phyloP scores from a whole-genome alignment of 306 rosid genomes.

The Chamaecrista fasciculata region DNA sequence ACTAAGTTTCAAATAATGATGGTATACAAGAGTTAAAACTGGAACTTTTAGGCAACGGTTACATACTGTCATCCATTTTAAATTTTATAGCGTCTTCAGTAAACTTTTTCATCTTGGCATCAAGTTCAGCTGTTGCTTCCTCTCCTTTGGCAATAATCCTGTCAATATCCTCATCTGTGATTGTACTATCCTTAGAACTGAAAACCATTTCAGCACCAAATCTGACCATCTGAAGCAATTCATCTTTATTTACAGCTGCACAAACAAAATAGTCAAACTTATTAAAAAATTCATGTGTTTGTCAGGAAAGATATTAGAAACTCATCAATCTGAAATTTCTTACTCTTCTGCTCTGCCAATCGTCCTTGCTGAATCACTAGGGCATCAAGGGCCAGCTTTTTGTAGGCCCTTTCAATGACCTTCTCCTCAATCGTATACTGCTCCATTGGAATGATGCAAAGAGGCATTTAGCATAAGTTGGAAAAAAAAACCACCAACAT shows the following conservation, averaged over 20 bases:
- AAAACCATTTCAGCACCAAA: conserved; percentile 99
- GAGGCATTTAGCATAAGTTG: background rate
- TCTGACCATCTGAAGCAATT: conserved; percentile 95
- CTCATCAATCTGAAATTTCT: conserved; percentile 19
- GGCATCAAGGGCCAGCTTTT: conserved; percentile 99
- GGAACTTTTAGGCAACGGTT: conserved; percentile 5
- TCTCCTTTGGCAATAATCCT: conserved; percentile 97
- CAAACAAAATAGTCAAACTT: conserved; percentile 2
- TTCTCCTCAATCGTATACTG: conserved; percentile 97
- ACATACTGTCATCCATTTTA: conserved; percentile 98
- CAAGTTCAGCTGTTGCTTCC: conserved; percentile 96
- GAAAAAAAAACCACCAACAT: background rate
- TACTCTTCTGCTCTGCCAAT: conserved; percentile 94
- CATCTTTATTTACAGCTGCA: conserved; percentile 98
- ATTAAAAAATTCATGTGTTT: background rate
- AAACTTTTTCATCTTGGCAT: conserved; percentile 98
- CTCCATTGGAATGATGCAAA: conserved; percentile 1
- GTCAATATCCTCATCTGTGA: conserved; percentile 95
- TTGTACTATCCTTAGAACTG: conserved; percentile 96
- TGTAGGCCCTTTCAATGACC: conserved; percentile 98
- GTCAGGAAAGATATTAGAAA: background rate
- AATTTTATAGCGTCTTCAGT: conserved; percentile 98
- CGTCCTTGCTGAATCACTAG: conserved; percentile 98
- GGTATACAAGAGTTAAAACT: background rate
- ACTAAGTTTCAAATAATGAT: background rate